Evolutionary conservation across 495 filamentous ascomycete species (phyloP).

Genomic region (Echria macrotheca): DNA sequence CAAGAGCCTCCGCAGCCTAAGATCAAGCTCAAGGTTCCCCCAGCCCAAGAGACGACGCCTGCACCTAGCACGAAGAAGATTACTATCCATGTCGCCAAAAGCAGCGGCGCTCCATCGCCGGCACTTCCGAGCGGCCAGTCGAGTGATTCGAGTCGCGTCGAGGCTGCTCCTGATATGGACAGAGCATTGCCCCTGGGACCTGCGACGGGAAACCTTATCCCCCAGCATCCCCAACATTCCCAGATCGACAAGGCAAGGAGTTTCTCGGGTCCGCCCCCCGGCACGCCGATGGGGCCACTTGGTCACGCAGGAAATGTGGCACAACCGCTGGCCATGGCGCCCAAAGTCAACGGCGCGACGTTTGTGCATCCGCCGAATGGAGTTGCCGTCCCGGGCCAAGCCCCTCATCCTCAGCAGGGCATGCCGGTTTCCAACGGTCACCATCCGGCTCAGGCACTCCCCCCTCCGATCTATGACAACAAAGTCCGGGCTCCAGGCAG

Average conservation of each 20-base stretch:
- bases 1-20: slow-evolving; percentile 64
- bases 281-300: slow-evolving; percentile 34
- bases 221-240: slow-evolving; percentile 17
- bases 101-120: slow-evolving; percentile 48
- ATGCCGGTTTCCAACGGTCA: slow-evolving; percentile 25
- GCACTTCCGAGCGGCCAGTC: slow-evolving; percentile 45
- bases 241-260: slow-evolving; percentile 41
- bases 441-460: slow-evolving; percentile 8
- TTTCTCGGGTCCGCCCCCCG: slow-evolving; percentile 42
- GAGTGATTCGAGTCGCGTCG: slow-evolving; percentile 25
- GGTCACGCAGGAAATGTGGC: slow-evolving; percentile 40
- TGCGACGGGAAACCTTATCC: no score
- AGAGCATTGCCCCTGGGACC: slow-evolving; percentile 18
- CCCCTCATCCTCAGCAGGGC: slow-evolving; percentile 26
- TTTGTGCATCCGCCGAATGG: slow-evolving; percentile 14
- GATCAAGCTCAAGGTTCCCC: slow-evolving; percentile 66
- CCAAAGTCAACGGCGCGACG: slow-evolving; percentile 29
- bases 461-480: slow-evolving; percentile 22
- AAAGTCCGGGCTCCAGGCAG: slow-evolving; percentile 44
- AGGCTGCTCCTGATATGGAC: slow-evolving; percentile 25
- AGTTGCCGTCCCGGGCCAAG: not conserved
- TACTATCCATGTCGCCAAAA: slow-evolving; percentile 49
- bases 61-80: slow-evolving; percentile 42
- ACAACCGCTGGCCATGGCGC: slow-evolving; percentile 29
- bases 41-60: slow-evolving; percentile 32